Conservation (phyloP, 2,329 filamentous ascomycete genomes). For the Colletotrichum neosansevieriae region DNA sequence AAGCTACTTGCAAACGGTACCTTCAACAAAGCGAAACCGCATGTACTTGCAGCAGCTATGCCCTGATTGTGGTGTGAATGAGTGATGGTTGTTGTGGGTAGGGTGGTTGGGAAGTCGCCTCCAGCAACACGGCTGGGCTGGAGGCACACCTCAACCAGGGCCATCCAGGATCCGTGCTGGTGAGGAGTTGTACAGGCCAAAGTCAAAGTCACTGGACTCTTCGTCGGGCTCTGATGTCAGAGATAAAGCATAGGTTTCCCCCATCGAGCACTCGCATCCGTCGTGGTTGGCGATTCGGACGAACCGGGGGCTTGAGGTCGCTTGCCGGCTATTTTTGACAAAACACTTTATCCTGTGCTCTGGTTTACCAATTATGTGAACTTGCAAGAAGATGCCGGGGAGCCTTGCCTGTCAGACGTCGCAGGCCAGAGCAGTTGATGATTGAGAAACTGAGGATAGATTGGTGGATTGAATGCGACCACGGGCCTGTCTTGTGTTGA, state of each 20-base stretch:
- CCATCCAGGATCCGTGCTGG: slow-evolving; percentile 18
- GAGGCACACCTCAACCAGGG: slow-evolving; percentile 30
- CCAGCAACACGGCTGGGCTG: slow-evolving; percentile 31
- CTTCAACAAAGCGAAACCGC: slow-evolving; percentile 28
- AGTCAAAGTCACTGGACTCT: slow-evolving; percentile 15
- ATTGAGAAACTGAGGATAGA: slow-evolving; percentile 21
- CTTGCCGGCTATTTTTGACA: slow-evolving; percentile 28
- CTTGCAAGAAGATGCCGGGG: neutral
- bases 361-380: slow-evolving; percentile 1
- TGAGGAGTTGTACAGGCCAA: slow-evolving; percentile 4
- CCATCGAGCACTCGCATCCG: slow-evolving; percentile 20
- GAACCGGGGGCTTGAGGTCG: slow-evolving; percentile 17
- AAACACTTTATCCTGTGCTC: slow-evolving; percentile 26
- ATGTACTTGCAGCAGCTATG: slow-evolving; percentile 19
- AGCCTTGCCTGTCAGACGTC: slow-evolving; percentile 26
- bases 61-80: slow-evolving; percentile 33
- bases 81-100: slow-evolving; percentile 28
- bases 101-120: slow-evolving; percentile 29
- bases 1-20: slow-evolving; percentile 29
- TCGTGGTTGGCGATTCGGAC: slow-evolving; percentile 23
- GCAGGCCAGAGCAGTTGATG: slow-evolving; percentile 18
- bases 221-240: slow-evolving; percentile 31
- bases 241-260: slow-evolving; percentile 25
- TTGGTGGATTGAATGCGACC: slow-evolving; percentile 24
- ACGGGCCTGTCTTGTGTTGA: slow-evolving; percentile 36